A percentile compares a stretch with the other conserved stretches of the same genome.
Conservation (phyloP, 345 rosid species). For the Draba incana region DNA sequence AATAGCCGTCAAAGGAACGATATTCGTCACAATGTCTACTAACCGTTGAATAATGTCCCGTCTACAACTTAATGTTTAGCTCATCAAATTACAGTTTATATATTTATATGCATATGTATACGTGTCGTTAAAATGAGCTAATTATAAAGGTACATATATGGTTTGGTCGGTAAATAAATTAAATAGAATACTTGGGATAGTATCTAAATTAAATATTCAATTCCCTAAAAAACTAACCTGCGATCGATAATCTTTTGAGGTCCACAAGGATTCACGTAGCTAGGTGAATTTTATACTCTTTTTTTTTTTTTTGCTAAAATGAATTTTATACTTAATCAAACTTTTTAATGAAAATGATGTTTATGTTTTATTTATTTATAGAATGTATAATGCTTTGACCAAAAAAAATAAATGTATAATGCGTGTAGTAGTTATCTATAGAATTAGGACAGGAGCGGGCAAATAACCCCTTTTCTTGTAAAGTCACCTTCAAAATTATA, state of each 20-base stretch:
- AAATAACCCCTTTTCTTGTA: slow-evolving; percentile 3
- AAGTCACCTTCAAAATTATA: slow-evolving; percentile 29
- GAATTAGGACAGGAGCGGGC: slow-evolving; percentile 15
- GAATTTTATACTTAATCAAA: slow-evolving; percentile 9
- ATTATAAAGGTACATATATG: slow-evolving; percentile 4
- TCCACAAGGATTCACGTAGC: slow-evolving; percentile 24
- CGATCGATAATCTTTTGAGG: slow-evolving; percentile 22
- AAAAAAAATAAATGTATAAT: slow-evolving; percentile 20
- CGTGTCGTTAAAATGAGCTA: slow-evolving; percentile 15
- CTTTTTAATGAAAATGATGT: slow-evolving; percentile 26
- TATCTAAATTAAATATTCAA: slow-evolving; percentile 18
- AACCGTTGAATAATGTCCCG: slow-evolving; percentile 41
- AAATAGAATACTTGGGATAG: not conserved
- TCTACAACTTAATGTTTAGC: slow-evolving; percentile 5
- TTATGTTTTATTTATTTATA: slow-evolving; percentile 1
- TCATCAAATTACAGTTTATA: slow-evolving; percentile 3
- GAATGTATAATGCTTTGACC: slow-evolving; percentile 26
- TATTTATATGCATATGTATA: not conserved
- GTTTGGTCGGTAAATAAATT: slow-evolving; percentile 35
- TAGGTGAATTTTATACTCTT: not conserved
- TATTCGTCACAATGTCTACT: slow-evolving; percentile 36
- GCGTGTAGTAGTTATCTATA: slow-evolving; percentile 36
- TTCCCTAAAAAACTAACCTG: slow-evolving; percentile 8
- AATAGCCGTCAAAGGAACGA: slow-evolving; percentile 38
- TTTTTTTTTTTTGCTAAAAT: too few species aligned